Conservation (phyloP, 2,329 filamentous ascomycete genomes). For the Falciphora oryzae region DNA sequence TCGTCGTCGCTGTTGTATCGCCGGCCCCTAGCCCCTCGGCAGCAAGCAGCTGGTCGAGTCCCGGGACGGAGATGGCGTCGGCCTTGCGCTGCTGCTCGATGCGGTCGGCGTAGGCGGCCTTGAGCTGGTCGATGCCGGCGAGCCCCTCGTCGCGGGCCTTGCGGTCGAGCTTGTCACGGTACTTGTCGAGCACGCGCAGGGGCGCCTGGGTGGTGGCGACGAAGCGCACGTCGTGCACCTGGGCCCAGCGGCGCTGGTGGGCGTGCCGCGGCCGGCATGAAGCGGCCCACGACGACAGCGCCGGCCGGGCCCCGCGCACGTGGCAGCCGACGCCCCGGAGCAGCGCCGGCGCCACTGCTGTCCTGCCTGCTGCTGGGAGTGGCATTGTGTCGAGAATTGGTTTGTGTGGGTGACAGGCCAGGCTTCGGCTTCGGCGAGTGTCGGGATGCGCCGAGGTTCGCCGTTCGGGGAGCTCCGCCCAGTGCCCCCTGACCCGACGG, state of each 20-base stretch:
- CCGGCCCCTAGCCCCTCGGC: background rate
- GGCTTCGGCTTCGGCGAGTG: background rate
- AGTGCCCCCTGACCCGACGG: background rate
- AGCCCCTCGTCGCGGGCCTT: constrained; percentile 74
- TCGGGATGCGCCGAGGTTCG: background rate
- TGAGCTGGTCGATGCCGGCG: constrained; percentile 67
- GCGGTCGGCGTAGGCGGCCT: constrained; percentile 77
- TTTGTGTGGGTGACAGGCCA: too few species aligned
- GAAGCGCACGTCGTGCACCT: constrained; percentile 88
- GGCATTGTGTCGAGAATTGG: background rate
- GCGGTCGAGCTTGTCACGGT: constrained; percentile 74
- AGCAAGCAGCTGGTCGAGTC: constrained; percentile 12
- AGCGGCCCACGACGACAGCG: background rate
- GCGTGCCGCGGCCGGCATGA: background rate
- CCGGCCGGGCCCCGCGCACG: too few species aligned
- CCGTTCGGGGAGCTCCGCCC: background rate
- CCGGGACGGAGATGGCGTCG: constrained; percentile 37
- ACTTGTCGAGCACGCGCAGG: constrained; percentile 68
- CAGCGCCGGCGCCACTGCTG: background rate
- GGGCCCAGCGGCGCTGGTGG: constrained; percentile 77
- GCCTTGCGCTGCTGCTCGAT: constrained; percentile 68
- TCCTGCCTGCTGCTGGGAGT: background rate
- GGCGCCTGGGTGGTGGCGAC: constrained; percentile 65
- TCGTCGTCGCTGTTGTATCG: background rate
- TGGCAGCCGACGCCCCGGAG: background rate